These are phyloP conservation scores for Zizania latifolia DNA, from an alignment of 176 grass and related monocot species.

Conservation along the genomic window DNA sequence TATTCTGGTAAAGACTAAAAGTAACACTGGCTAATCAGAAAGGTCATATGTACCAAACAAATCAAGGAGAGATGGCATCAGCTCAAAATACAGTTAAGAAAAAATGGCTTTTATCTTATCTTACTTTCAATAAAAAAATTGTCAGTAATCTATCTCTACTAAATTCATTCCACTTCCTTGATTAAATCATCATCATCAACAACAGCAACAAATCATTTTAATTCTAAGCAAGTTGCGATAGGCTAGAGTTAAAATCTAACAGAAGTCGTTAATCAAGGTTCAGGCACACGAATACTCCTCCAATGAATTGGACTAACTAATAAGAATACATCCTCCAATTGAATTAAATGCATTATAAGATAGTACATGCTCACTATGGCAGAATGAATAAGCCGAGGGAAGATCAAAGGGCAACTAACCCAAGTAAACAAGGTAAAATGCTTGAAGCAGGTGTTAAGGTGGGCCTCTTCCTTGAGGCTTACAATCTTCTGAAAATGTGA, in stretches of 20 bases:
- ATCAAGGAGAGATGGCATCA: background rate
- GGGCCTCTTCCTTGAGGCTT: conserved; percentile 91
- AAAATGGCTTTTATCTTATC: background rate
- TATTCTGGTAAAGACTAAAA: background rate
- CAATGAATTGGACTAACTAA: background rate
- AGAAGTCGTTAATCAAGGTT: too few relatives aligned
- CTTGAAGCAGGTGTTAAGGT: conserved; percentile 99
- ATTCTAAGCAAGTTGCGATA: too few relatives aligned
- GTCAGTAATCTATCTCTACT: background rate
- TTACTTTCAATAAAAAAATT: too few relatives aligned
- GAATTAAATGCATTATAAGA: background rate
- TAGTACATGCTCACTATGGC: background rate
- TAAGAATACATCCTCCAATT: background rate
- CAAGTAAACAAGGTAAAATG: conserved; percentile 95
- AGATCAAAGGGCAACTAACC: conserved; percentile 35
- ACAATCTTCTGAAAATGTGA: conserved; percentile 94
- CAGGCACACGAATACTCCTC: too few relatives aligned
- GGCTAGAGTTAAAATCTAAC: too few relatives aligned
- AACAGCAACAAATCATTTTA: too few relatives aligned
- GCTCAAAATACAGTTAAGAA: background rate
- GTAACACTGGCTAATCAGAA: background rate
- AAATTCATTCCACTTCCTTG: background rate
- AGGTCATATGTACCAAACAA: background rate
- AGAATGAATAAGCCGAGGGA: background rate
- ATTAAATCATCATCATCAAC: background rate